Base-by-base conservation (phyloP, 2,329 filamentous ascomycete species). In the Aspergillus pseudonomiae region DNA sequence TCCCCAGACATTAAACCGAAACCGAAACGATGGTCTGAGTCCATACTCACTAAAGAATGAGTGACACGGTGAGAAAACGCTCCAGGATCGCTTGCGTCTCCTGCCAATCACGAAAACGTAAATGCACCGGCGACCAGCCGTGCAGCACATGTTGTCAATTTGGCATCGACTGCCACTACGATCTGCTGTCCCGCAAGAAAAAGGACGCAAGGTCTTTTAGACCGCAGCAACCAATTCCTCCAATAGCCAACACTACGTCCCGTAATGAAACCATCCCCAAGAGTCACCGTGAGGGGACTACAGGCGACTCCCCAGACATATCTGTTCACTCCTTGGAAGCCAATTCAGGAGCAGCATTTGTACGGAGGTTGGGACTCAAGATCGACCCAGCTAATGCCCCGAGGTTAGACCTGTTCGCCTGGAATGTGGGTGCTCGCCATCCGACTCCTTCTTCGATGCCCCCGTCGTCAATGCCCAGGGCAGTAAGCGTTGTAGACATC, bases 331-430 rank as follows among this genome's bases (percentile, higher is more conserved):
- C 83, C 0, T 74, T 86, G 4, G 84, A 87, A 65, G 85, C 83
- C 41, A 87, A 88, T 64, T 87, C 85, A 0, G 85, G 84, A 0
- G 83, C 85, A 0, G 84, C 85, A 0, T 88, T 88, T 69, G 80
- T 86, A 10, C 76, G 84, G 60, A 79, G 81, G 26, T 74, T 88
- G 41, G 85, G 82, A 0, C 76, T 86, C 50, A 79, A 81, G 50
- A 77, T 87, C 24, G 85, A 88, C 68, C 82, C 84, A 0, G 80
- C 80, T 5, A 82, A 81, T 67, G 84, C 83, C 1, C 84, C 85
- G 0, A 79, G 83, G 54, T 75, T 86, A 60, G 83, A 85, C 66
- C 79, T 85, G 0, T 87, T 88, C 69, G 84, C 82, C 0, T 88
- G 85, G 85, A 87, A 88, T 68, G 72, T 81, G 16, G 79, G 76